Evolutionary conservation across 1,284 basidiomycete species (phyloP), one percentile per base, ranked within the genome.

Genomic region (Gymnopus androsaceus): DNA sequence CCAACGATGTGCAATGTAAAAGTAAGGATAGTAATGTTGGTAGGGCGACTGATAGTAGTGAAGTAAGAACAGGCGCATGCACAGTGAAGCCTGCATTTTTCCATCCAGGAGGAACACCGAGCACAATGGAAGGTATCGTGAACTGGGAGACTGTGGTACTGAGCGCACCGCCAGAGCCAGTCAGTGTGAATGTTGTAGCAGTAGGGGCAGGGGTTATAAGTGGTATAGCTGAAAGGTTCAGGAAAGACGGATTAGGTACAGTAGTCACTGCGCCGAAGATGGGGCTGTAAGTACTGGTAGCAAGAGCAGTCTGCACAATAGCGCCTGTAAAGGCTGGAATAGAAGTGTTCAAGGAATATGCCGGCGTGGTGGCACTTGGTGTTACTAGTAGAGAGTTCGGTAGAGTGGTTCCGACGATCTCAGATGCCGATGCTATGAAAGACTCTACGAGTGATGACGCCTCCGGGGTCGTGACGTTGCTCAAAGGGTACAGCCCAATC

Each of bases 301-400:
- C 89, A 25, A 90, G 81, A 30, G 80, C 87, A 19, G 81, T 77
- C 3, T 71, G 59, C 2, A 83, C 79, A 41, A 87, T 74, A 47
- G 79, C 78, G 7, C 85, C 83, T 31, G 75, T 69, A 17, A 72
- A 64, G 11, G 79, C 85, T 38, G 77, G 62, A 45, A 87, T 69
- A 4, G 90, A 86, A 0, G 87, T 81, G 62, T 89, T 89, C 70
- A 93, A 89, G 9, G 78, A 69, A 67, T 93, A 95, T 0, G 82
- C 58, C 0, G 88, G 85, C 0, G 85, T 85, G 3, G 82, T 78
- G 60, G 80, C 82, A 1, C 83, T 77, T 0, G 88, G 89, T 4
- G 88, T 85, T 0, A 86, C 65, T 42, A 95, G 73, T 4, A 89
- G 72, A 59, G 77, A 85, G 71, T 94, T 94, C 1, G 93, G 93